Evolutionary conservation across 2,329 filamentous ascomycete species (phyloP), one percentile per base, ranked within the genome.

Genomic region (Ophiostoma pallidulum): DNA sequence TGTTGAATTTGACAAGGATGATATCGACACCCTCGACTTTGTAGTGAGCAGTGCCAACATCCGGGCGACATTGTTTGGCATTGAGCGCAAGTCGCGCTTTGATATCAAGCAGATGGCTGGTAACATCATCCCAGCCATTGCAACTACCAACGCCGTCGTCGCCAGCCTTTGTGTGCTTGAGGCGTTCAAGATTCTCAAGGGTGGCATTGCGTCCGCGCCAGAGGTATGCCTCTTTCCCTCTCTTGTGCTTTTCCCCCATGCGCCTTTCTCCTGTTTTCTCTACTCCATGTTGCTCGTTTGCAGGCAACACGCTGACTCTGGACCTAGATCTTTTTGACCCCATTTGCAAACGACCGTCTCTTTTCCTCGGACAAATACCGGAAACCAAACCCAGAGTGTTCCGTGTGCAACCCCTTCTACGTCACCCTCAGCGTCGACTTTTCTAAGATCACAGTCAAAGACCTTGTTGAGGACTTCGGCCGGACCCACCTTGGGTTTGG

Each of bases 71-170:
- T 75, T 94, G n/a, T 98, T 98, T 60, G 84, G 82, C 48, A 95
- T 98, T 49, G 85, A 91, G 46, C 69, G 73, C 4, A 91, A 88
- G 63, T 94, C 89, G 19, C 88, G 94, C 50, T 98, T 97, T 60
- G 90, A 97, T 61, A 90, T 92, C 59, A 98, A 98, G 69, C 86
- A 98, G 66, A 98, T 97, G 91, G 92, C 92, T 4, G 92, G 92
- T 46, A 98, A 98, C 62, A 98, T 98, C 58, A 98, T 98, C 52
- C 92, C 92, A 1, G 92, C 92, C 2, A 98, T 98, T 61, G 92
- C 92, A 5, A 98, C 92, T 0, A 97, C 92, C 0, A 98, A 98
- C 63, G 92, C 92, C 14, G 94, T 97, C 63, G 91, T 92, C 2
- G 92, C 92, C 14, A 85, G 88, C 12, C 75, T 98, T 9, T 97